Base-by-base conservation (phyloP, 176 grass and related monocot species). In the Aegilops tauschii region DNA sequence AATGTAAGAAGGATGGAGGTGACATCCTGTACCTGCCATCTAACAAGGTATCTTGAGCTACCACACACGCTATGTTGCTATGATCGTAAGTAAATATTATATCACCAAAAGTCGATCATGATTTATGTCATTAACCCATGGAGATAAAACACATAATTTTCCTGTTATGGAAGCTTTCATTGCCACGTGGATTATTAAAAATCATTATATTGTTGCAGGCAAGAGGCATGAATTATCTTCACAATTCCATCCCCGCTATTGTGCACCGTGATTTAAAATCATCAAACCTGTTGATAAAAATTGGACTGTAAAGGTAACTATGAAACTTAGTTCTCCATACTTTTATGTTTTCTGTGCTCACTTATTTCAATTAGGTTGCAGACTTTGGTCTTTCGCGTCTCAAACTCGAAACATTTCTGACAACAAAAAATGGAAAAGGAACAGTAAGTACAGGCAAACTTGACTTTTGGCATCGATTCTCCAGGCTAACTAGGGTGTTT, bases 331-430 rank as follows among this genome's bases (percentile, higher is more conserved):
- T 84, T 7, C 9, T 65, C 52, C 27, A 31, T 61, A 66, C 42
- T n/a, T 32, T 21, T 2, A 27, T 80, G 7, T 68, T 84, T 66
- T 73, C 27, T 87, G 12, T 61, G 67, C 74, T 84, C 21, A 13
- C 40, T 47, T 80, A 25, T 12, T 76, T 76, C 77, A 50, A 81
- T 78, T 77, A 98, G 96, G 93, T 98, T 65, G 93, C 88, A 17
- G 96, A 98, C 84, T 98, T 98, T 90, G 96, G 96, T 73, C 93
- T 98, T 87, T 98, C 96, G 27, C 90, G 96, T 16, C 84, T 96
- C 40, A 98, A 98, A 86, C 70, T 86, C 1, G 88, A 98, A 85
- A 94, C 96, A 10, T 98, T 87, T 89, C 70, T 98, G 76, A 84
- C 88, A 88, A 96, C 93, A 42, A 96, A 94, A 94, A 82, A 50